phyloP scores from a whole-genome alignment of 352 stramenopile genomes.

The Plasmopara halstedii region DNA sequence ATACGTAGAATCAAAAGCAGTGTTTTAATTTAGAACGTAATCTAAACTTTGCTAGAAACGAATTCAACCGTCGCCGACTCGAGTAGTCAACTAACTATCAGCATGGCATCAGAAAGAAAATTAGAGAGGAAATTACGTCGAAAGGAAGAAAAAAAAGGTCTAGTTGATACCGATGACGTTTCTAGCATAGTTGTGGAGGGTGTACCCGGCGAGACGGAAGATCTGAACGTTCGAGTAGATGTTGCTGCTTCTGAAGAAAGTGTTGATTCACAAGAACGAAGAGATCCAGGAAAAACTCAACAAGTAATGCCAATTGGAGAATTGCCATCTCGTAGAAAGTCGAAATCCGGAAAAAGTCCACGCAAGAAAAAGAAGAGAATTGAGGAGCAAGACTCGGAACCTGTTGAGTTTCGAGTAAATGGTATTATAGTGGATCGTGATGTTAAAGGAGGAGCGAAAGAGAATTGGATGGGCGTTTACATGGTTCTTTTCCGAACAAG shows the following conservation, averaged over 20 bases:
- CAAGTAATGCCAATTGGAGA: neutral
- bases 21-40: too few species aligned
- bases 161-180: conserved; percentile 11
- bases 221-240: conserved; percentile 3
- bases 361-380: conserved; percentile 24
- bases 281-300: neutral
- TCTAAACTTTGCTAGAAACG: too few species aligned
- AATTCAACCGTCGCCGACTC: too few species aligned
- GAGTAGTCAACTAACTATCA: too few species aligned
- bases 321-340: conserved; percentile 6
- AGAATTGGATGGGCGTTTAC: conserved; percentile 62
- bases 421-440: conserved; percentile 64
- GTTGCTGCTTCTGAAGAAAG: neutral
- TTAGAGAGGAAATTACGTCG: conserved; percentile 21
- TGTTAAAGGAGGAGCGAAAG: conserved; percentile 47
- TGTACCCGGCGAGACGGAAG: conserved; percentile 8
- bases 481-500: conserved; percentile 67
- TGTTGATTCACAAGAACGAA: neutral
- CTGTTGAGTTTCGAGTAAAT: conserved; percentile 49
- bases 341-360: conserved; percentile 11
- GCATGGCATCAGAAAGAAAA: conserved; percentile 20
- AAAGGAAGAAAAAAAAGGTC: conserved; percentile 25
- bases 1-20: neutral
- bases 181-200: conserved; percentile 16
- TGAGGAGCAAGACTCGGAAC: conserved; percentile 14